Evolutionary conservation across 1,284 basidiomycete species (phyloP), one percentile per base, ranked within the genome.

Genomic region (Austroboletus novae-zelandiae): DNA sequence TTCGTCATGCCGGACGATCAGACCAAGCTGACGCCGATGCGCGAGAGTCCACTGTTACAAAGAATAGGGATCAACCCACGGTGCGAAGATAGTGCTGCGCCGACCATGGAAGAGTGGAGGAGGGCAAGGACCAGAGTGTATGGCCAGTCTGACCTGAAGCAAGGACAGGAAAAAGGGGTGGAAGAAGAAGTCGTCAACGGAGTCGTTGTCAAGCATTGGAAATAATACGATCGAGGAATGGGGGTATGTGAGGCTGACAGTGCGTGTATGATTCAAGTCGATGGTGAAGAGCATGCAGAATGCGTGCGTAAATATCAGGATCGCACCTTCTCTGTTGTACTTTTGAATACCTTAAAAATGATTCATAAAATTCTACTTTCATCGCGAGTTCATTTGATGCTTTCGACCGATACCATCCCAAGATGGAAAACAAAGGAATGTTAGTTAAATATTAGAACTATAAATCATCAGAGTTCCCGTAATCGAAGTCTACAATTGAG

Each of bases 141-240:
- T 54, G 74, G 74, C 3, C 62, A 65, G 45, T 66, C 50, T 23
- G 61, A 66, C 35, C 59, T 76, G 32, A 69, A 65, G 50, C 65
- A 60, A 30, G 59, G 62, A 23, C 55, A 58, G 32, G 69, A 71
- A 41, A 58, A 61, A 9, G 64, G 65, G 4, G 60, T 71, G 1
- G 74, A 77, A 53, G 74, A 75, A 57, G 75, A 77, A 52, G 41
- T 70, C 17, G 66, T 78, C 47, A 69, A 69, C 17, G 76, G 74
- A 3, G 60, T 76, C 1, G 52, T 76, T 13, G 74, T 77, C 14
- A 71, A 67, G 57, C 75, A 77, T 45, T 77, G 72, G 60, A 77
- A 68, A 51, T 78, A 23, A 45, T 23, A 3, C 20, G 20, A n/a
- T n/a, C n/a, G n/a, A n/a, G n/a, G n/a, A n/a, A n/a, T n/a, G n/a